phyloP scores from a whole-genome alignment of 78 protist genomes.

The slime mould (Dictyostelium discoideum) region DNA sequence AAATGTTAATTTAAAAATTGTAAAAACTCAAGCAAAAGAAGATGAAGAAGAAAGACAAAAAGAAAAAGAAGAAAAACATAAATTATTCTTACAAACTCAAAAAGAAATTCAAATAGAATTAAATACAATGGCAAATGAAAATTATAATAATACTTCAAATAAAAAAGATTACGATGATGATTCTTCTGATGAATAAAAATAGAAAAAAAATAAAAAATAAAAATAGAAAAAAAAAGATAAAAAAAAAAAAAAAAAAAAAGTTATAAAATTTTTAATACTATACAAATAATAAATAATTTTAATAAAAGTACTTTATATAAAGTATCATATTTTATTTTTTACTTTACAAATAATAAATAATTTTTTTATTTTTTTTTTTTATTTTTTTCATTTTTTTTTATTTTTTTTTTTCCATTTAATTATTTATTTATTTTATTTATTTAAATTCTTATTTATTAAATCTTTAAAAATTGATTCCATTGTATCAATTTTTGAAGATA shows the following conservation, averaged over 20 bases:
- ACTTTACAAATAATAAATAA: background rate
- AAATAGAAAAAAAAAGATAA: background rate
- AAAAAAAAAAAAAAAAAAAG: no score
- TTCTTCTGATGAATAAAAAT: background rate
- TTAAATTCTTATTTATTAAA: background rate
- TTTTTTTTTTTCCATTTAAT: background rate
- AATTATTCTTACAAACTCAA: background rate
- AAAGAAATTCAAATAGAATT: background rate
- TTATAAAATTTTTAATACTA: no score
- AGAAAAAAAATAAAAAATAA: background rate
- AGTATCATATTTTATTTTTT: no score
- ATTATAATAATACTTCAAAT: background rate
- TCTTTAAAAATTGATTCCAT: constrained; percentile 50
- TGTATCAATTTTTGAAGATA: constrained; percentile 48
- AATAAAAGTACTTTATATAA: no score
- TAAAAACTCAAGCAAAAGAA: constrained; percentile 1
- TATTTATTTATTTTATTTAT: background rate
- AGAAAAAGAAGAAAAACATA: constrained; percentile 3
- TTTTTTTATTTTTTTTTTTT: background rate
- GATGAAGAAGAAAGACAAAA: background rate
- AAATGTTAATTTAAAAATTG: constrained; percentile 12
- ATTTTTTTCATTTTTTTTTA: background rate
- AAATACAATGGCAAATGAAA: background rate
- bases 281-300: no score
- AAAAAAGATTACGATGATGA: background rate